Evolutionary conservation across 139 green algal genomes (phyloP), one percentile per base, ranked within the genome.

Genomic region (Tetradesmus lagerheimii): DNA sequence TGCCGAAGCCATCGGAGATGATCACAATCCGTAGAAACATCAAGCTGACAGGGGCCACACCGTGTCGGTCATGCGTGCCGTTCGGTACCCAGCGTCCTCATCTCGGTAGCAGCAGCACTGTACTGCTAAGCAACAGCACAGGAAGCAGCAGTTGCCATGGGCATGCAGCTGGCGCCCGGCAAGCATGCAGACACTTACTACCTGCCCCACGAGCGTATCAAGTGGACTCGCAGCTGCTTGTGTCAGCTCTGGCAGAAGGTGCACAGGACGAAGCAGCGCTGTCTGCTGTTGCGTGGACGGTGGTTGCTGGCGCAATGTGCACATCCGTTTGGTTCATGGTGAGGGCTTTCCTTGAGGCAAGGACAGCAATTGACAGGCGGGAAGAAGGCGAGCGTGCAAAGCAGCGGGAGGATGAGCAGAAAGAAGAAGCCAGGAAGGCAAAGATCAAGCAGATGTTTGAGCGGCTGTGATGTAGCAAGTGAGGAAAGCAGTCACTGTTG

Each of bases 371-470:
- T 35, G 82, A 79, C 12, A 41, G 82, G 82, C 82, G 82, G 8
- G 53, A 77, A n/a, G 82, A 87, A n/a, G 50, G 82, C 0, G 82
- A 87, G 35, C 50, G 34, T 25, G n/a, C 14, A 8, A 87, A 87
- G 35, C 31, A 87, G 82, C 82, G 47, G 16, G 50, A 77, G 20
- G 82, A 87, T n/a, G 47, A 53, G 15, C 31, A 77, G 34, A n/a
- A 16, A 16, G 50, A 45, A 4, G 53, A 47, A n/a, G 82, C 18
- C 4, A 87, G 66, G 57, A 77, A 87, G 82, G 23, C 31, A 16
- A 77, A 78, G 50, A 77, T 87, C 82, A 77, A 87, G 18, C 31
- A 87, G 4, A 87, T 87, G 82, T 87, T 87, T 71, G 37, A 75
- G 4, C 23, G 80, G n/a, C 31, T 86, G 4, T 86, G n/a, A 47